Conservation (phyloP, 306 rosid genomes). For the Lathyrus oleraceus region DNA sequence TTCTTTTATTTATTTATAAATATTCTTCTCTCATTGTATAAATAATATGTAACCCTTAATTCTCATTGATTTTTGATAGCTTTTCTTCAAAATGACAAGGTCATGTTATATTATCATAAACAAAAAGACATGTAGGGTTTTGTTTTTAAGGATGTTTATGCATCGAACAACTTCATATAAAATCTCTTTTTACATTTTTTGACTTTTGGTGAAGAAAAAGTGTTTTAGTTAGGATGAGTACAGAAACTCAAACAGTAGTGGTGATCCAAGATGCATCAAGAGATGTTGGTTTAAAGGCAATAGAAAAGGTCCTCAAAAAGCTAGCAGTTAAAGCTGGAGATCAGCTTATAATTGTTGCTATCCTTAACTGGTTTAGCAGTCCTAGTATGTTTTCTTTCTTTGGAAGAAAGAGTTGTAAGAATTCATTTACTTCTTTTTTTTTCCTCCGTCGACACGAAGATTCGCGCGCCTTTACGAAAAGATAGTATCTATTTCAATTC, state of each 20-base stretch:
- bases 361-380: slow-evolving; percentile 70
- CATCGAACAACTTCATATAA: slow-evolving; percentile 19
- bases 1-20: too few relatives aligned
- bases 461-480: background rate
- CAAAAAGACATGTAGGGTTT: background rate
- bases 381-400: slow-evolving; percentile 71
- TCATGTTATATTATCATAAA: slow-evolving; percentile 8
- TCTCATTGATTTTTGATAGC: background rate
- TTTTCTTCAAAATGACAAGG: slow-evolving; percentile 14
- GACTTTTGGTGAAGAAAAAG: background rate
- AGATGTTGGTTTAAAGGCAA: slow-evolving; percentile 53
- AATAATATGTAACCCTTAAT: slow-evolving; percentile 13
- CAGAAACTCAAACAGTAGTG: slow-evolving; percentile 51
- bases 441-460: background rate
- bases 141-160: slow-evolving; percentile 4
- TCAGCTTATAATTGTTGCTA: slow-evolving; percentile 61
- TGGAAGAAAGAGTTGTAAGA: slow-evolving; percentile 52
- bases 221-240: slow-evolving; percentile 19
- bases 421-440: slow-evolving; percentile 5
- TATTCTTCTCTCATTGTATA: background rate
- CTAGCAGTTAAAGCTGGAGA: slow-evolving; percentile 60
- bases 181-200: background rate
- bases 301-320: slow-evolving; percentile 44
- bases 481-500: background rate
- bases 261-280: slow-evolving; percentile 76